These are phyloP conservation scores for Metschnikowia lachancei DNA, from an alignment of 805 yeast species.

Conservation along the genomic window DNA sequence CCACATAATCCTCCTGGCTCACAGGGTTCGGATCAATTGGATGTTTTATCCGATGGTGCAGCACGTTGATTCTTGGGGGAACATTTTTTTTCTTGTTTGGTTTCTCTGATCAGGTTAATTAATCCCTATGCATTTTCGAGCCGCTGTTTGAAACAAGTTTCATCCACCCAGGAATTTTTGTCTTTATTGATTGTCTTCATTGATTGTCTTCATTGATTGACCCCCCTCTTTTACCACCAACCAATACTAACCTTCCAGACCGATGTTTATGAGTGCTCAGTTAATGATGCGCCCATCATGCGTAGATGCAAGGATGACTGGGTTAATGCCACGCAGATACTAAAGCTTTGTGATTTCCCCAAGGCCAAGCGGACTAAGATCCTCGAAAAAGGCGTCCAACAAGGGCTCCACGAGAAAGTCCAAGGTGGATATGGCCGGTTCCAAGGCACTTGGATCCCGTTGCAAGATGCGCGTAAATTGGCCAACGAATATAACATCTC, in stretches of 20 bases:
- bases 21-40: no score
- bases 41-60: neutral
- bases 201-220: no score
- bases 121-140: no score
- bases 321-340: constrained; percentile 95
- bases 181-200: no score
- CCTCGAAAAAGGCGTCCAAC: constrained; percentile 89
- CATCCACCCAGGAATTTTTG: no score
- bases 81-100: no score
- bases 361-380: constrained; percentile 92
- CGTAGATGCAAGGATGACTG: constrained; percentile 87
- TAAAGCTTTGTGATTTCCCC: constrained; percentile 91
- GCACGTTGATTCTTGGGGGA: no score
- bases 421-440: constrained; percentile 98
- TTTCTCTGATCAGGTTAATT: no score
- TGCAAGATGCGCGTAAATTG: constrained; percentile 58
- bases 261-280: constrained; percentile 70
- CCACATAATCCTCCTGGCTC: no score
- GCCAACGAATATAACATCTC: constrained; percentile 41
- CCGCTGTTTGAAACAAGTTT: no score
- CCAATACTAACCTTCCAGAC: constrained; percentile 25
- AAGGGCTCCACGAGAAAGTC: constrained; percentile 84
- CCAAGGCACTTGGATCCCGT: constrained; percentile 96
- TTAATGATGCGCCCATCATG: constrained; percentile 76
- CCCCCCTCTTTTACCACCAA: no score